phyloP scores from a whole-genome alignment of 345 rosid species.

The Syzygium grande region DNA sequence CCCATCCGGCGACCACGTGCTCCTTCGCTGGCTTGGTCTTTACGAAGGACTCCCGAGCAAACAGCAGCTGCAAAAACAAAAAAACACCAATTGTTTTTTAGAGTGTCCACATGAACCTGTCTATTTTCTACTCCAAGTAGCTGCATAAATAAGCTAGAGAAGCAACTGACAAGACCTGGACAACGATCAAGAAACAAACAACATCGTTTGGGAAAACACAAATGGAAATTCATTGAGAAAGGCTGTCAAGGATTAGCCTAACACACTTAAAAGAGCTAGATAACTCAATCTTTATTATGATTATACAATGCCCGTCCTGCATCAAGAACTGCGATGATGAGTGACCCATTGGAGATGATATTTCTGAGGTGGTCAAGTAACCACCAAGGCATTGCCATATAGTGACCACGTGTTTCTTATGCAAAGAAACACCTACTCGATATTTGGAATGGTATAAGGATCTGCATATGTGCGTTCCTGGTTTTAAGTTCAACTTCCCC shows the following conservation, averaged over 20 bases:
- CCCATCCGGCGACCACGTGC: conserved; percentile 81
- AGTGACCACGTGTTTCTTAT: background rate
- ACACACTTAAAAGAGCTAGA: background rate
- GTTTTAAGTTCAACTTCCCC: background rate
- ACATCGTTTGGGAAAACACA: background rate
- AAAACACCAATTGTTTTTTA: background rate
- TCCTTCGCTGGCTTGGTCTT: conserved; percentile 58
- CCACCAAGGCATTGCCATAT: background rate
- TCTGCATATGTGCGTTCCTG: background rate
- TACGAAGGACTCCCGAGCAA: conserved; percentile 54
- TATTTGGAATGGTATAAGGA: background rate
- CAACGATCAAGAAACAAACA: background rate
- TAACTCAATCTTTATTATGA: background rate
- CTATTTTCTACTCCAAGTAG: background rate
- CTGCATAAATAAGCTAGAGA: background rate
- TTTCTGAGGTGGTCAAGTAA: background rate
- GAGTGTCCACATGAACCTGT: background rate
- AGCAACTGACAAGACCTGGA: background rate
- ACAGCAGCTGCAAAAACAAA: conserved; percentile 27
- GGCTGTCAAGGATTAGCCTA: background rate
- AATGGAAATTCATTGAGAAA: background rate
- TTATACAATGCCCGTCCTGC: background rate
- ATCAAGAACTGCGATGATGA: background rate
- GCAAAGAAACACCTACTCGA: background rate
- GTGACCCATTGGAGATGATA: background rate